These are phyloP conservation scores for Thymus quinquecostatus DNA, from an alignment of 257 asterid genomes.

Conservation along the genomic window DNA sequence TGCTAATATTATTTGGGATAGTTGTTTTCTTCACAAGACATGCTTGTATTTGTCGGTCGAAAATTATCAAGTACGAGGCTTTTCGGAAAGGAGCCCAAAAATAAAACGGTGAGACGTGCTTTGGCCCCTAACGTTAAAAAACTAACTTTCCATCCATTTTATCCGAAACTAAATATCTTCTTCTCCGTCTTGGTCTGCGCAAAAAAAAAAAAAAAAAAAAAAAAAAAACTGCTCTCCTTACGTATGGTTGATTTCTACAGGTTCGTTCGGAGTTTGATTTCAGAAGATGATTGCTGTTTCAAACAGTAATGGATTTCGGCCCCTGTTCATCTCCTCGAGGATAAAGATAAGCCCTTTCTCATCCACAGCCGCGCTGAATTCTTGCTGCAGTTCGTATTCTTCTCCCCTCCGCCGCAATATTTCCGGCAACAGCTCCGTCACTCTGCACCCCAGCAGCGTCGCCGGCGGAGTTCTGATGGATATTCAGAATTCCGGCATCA, in stretches of 20 bases:
- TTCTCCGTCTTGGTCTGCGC: not conserved
- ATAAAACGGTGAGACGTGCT: no score
- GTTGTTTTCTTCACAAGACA: no score
- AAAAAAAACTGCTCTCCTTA: not conserved
- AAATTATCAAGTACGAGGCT: no score
- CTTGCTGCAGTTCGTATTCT: conserved; percentile 18
- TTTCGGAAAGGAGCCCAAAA: no score
- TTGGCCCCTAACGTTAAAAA: no score
- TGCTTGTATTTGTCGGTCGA: no score
- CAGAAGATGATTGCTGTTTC: conserved; percentile 25
- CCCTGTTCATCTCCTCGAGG: conserved; percentile 1
- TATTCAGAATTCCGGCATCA: conserved; percentile 64
- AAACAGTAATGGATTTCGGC: conserved; percentile 19
- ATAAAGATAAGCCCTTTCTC: conserved; percentile 4
- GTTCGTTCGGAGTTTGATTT: not conserved
- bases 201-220: not conserved
- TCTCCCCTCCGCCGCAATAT: conserved; percentile 23
- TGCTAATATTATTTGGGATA: no score
- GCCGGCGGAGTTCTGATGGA: conserved; percentile 54
- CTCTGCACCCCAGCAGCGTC: conserved; percentile 23
- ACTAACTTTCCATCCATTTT: no score
- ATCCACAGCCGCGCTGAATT: not conserved
- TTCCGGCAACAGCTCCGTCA: conserved; percentile 27
- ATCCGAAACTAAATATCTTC: not conserved
- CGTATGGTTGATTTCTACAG: not conserved